Evolutionary conservation across 108 stramenopile genomes (phyloP).

Genomic region (Skeletonema marinoi): DNA sequence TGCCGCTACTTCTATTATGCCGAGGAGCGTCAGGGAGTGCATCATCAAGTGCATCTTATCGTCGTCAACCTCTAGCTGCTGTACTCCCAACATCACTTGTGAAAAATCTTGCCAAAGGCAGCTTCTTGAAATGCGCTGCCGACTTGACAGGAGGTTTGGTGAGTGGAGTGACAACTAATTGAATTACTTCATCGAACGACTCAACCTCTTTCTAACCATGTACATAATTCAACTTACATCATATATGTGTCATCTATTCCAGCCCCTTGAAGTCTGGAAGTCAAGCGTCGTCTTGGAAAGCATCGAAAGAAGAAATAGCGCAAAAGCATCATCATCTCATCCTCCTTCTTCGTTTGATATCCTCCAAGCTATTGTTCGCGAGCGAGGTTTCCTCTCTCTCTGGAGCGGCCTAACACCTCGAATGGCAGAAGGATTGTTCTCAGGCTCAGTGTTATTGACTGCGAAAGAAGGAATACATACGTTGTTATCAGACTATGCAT

Average conservation of each 20-base stretch:
- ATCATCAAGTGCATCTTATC: background rate
- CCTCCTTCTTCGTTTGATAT: slow-evolving; percentile 17
- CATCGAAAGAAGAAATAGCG: background rate
- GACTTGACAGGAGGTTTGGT: slow-evolving; percentile 42
- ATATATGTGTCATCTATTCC: background rate
- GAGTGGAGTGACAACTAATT: slow-evolving; percentile 2
- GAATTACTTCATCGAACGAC: background rate
- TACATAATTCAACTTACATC: background rate
- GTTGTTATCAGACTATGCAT: slow-evolving; percentile 24
- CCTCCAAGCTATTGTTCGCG: slow-evolving; percentile 12
- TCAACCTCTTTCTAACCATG: background rate
- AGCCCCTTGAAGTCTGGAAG: slow-evolving; percentile 44
- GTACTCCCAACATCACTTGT: slow-evolving; percentile 17
- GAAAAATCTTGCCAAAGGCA: slow-evolving; percentile 17
- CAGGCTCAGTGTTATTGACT: slow-evolving; percentile 23
- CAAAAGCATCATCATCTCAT: background rate
- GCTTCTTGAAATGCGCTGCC: slow-evolving; percentile 25
- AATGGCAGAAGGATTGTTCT: slow-evolving; percentile 36
- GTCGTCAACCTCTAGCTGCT: slow-evolving; percentile 2
- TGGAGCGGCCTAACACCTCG: slow-evolving; percentile 32
- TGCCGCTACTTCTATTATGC: background rate
- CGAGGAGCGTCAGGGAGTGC: background rate
- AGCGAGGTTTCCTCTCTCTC: slow-evolving; percentile 13
- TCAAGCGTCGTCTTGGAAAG: slow-evolving; percentile 32
- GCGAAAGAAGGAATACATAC: slow-evolving; percentile 29